Percentiles rank a stretch among this genome's conserved stretches.
These are phyloP conservation scores for Nicotiana benthamiana DNA, from an alignment of 257 asterid species.

Conservation along the genomic window DNA sequence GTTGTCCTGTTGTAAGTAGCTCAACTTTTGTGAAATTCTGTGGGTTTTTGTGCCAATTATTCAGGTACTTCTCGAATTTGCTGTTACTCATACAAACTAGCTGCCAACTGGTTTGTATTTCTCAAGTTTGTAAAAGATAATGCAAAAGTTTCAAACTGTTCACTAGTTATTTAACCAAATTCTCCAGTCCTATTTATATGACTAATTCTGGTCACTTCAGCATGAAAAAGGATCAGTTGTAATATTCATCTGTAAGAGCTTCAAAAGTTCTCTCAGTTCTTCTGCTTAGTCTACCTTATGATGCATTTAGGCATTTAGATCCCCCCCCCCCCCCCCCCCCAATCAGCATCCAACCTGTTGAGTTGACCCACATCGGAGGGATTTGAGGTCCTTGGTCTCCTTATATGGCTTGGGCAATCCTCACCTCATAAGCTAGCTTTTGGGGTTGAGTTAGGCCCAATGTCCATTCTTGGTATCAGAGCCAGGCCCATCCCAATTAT, in stretches of 20 bases:
- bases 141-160: background rate
- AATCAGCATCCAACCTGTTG: background rate
- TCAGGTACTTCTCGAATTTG: background rate
- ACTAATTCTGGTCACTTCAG: background rate
- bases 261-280: background rate
- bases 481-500: too few relatives aligned
- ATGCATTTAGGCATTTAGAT: background rate
- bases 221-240: background rate
- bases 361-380: too few relatives aligned
- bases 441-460: too few relatives aligned
- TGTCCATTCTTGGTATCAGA: too few relatives aligned
- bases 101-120: background rate
- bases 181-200: background rate
- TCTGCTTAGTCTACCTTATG: background rate
- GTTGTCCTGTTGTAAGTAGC: background rate
- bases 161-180: background rate
- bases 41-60: background rate
- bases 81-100: background rate
- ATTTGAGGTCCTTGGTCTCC: too few relatives aligned
- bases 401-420: too few relatives aligned
- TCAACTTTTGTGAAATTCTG: background rate
- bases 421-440: too few relatives aligned
- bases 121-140: background rate
- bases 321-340: too few relatives aligned
- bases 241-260: background rate